Percentiles rank a stretch among this genome's conserved stretches.
Conservation (phyloP, 345 rosid genomes). For the Populus pruinosa region DNA sequence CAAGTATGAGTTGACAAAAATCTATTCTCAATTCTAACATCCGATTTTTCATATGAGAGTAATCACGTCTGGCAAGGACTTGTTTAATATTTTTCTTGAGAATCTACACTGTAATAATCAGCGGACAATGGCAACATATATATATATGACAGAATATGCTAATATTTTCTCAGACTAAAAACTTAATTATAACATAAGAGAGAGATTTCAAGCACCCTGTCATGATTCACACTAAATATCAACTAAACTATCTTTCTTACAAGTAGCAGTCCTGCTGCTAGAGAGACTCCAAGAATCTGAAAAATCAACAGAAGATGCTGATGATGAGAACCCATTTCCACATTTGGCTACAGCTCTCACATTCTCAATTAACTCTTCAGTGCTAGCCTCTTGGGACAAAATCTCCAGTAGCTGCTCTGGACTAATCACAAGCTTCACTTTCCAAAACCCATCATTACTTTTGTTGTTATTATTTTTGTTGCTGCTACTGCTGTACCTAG, state of each 20-base stretch:
- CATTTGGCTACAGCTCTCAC: constrained; percentile 73
- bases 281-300: constrained; percentile 58
- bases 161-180: neutral
- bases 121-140: neutral
- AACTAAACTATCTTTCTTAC: constrained; percentile 26
- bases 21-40: neutral
- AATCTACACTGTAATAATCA: neutral
- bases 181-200: neutral
- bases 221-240: neutral
- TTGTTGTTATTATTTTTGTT: neutral
- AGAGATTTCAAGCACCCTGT: neutral
- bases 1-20: neutral
- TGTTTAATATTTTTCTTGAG: neutral
- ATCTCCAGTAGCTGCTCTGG: constrained; percentile 61
- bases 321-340: constrained; percentile 30
- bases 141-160: neutral
- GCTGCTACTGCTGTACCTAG: constrained; percentile 19
- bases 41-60: neutral
- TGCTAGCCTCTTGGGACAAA: constrained; percentile 56
- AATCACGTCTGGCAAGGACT: neutral
- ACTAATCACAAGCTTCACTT: constrained; percentile 78
- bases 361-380: constrained; percentile 69
- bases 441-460: constrained; percentile 51
- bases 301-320: constrained; percentile 26
- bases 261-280: constrained; percentile 39